Evolutionary conservation across 2,329 filamentous ascomycete species (phyloP), one percentile per base, ranked within the genome.

Genomic region (Zasmidium angulare): DNA sequence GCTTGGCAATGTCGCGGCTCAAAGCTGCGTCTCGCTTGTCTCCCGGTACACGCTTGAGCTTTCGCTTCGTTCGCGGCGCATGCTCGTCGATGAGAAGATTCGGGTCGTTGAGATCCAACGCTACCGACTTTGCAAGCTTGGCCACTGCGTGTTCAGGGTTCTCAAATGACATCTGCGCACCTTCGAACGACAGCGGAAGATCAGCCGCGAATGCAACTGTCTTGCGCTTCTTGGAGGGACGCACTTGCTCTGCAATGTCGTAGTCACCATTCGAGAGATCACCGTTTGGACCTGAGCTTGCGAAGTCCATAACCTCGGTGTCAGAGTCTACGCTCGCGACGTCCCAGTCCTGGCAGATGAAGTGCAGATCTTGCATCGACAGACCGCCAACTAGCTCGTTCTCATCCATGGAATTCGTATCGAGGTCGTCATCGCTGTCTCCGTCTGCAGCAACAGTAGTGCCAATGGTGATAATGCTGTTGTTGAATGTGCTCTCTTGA

Each of bases 321-420:
- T 71, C 66, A 22, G 81, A 77, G 23, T 80, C 74, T 21, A 83
- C 77, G 53, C 87, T 86, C 49, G 86, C 82, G 19, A 86, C 76
- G 56, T 90, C 87, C 89, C 91, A 98, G 72, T 97, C 91, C 60
- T 91, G 86, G 69, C 93, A 97, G 4, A 95, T 85, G 50, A 96
- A 85, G 58, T 90, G 86, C 56, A 99, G 85, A 69, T 98, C 93
- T 54, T 88, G 84, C 74, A 93, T 84, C 0, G 85, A 89, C 62
- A 90, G 85, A 1, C 90, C 91, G 29, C 87, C 90, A 19, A 95
- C 80, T 20, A 82, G 84, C 67, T 93, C 89, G 14, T 84, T 70
- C 9, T 86, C 84, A 21, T 82, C 77, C 24, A 83, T 78, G 23
- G 77, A 79, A 52, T 85, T 83, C 23, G 83, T 71, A 2, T 79